These are phyloP conservation scores for Fusarium sp. DNA, from an alignment of 2,329 filamentous ascomycete species.

Conservation along the genomic window DNA sequence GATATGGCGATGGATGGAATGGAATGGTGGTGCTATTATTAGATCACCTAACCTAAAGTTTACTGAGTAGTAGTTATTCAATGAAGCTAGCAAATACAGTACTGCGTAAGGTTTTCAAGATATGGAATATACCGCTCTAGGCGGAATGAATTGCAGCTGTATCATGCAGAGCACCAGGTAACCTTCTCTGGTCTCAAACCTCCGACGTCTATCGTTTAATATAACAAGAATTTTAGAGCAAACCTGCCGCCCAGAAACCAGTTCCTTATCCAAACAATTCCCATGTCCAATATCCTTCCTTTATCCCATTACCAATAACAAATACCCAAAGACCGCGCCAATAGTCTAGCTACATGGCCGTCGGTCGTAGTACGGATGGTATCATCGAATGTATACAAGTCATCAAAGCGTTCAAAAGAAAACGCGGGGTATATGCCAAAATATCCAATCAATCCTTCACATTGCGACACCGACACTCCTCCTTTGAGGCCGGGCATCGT, in stretches of 20 bases:
- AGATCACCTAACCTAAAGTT: neutral
- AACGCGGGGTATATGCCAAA: constrained; percentile 31
- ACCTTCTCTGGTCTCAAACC: neutral
- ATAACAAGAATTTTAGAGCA: constrained; percentile 29
- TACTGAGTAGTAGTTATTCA: neutral
- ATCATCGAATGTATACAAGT: constrained; percentile 41
- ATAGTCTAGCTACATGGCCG: constrained; percentile 34
- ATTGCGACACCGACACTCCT: constrained; percentile 47
- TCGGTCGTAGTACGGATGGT: constrained; percentile 31
- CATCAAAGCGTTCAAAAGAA: constrained; percentile 33
- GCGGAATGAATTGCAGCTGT: neutral
- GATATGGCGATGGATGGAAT: too few relatives aligned
- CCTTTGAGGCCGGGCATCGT: constrained; percentile 25
- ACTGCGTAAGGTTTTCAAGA: neutral
- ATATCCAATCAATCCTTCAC: constrained; percentile 35
- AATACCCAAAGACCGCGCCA: constrained; percentile 9
- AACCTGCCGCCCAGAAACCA: constrained; percentile 26
- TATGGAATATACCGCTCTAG: constrained; percentile 9
- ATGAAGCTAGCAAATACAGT: neutral
- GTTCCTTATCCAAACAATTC: neutral
- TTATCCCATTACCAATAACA: constrained; percentile 17
- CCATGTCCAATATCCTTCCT: constrained; percentile 13
- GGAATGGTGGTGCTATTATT: neutral
- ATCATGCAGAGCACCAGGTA: neutral
- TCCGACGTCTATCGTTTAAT: constrained; percentile 3